Evolutionary conservation across 768 basidiomycete species (phyloP).

Genomic region (Crepidotus variabilis): DNA sequence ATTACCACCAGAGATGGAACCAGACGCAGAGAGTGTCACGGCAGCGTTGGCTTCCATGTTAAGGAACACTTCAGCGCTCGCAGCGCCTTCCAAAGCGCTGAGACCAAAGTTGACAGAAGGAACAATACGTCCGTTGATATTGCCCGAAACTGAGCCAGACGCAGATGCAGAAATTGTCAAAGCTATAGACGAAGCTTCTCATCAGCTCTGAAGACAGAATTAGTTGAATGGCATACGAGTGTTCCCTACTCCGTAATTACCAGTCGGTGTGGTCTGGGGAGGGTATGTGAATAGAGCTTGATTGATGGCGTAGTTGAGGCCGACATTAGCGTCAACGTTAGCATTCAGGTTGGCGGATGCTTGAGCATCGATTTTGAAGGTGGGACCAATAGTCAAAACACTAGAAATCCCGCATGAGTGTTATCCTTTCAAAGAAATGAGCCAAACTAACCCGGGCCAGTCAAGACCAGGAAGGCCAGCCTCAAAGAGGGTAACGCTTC

Average conservation of each 20-base stretch:
- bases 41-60: slow-evolving; percentile 34
- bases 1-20: not conserved
- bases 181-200: slow-evolving; percentile 19
- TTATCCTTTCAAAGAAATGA: not conserved
- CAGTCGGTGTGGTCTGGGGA: slow-evolving; percentile 17
- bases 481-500: slow-evolving; percentile 35
- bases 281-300: slow-evolving; percentile 44
- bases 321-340: slow-evolving; percentile 36
- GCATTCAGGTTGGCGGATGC: slow-evolving; percentile 32
- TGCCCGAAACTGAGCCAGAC: slow-evolving; percentile 35
- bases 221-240: slow-evolving; percentile 31
- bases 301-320: slow-evolving; percentile 38
- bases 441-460: slow-evolving; percentile 39
- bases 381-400: slow-evolving; percentile 44
- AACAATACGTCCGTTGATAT: slow-evolving; percentile 43
- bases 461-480: slow-evolving; percentile 44
- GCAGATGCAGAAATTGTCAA: slow-evolving; percentile 39
- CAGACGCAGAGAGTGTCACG: not conserved
- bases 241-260: slow-evolving; percentile 30
- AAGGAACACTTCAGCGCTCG: slow-evolving; percentile 36
- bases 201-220: not conserved
- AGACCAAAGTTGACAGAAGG: slow-evolving; percentile 45
- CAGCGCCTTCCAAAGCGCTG: slow-evolving; percentile 31
- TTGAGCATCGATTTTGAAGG: slow-evolving; percentile 38
- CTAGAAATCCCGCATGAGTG: slow-evolving; percentile 16